Evolutionary conservation across 225 moss, liverwort and hornwort species (phyloP), one percentile per base, ranked within the genome.

Genomic region (Physcomitrium patens): DNA sequence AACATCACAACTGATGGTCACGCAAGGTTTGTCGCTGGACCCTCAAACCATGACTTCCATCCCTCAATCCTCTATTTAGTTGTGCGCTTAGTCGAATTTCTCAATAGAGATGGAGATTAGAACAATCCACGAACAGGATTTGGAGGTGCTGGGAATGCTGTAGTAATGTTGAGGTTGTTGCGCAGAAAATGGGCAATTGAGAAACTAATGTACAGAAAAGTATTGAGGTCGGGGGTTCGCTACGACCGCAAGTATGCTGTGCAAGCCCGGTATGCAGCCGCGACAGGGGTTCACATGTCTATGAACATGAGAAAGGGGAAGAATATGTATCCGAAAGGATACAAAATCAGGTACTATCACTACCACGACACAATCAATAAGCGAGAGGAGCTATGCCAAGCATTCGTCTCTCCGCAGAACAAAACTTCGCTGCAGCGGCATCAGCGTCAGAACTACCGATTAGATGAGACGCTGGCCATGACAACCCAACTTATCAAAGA

Each of bases 261-360:
- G 66, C 80, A 90, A 81, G 82, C 83, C 7, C 53, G 83, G 20
- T 44, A 83, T 8, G 87, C 85, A 15, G 65, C 82, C 50, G 87
- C 90, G 43, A 87, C 90, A 0, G 90, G 90, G 23, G 87, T 90
- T 44, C 90, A 90, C 74, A 87, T 87, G 84, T 85, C 90, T 17
- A 87, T 87, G 87, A 78, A 90, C 81, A 83, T 89, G 82, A 66
- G 69, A 11, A 62, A 26, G 61, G 90, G 90, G 37, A 74, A 77
- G 62, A 87, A 85, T 13, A 5, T 13, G 1, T 84, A 85, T 24
- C 85, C 81, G 12, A 83, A 70, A 61, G 85, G 87, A 41, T 50
- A 70, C 1, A 67, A 17, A 11, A 20, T 90, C 26, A 46, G 83
- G 54, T 90, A 87, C 71, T 90, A 83, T 73, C 90, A 90, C 70